phyloP scores from a whole-genome alignment of 331 rosid genomes.

The Quercus lobata region DNA sequence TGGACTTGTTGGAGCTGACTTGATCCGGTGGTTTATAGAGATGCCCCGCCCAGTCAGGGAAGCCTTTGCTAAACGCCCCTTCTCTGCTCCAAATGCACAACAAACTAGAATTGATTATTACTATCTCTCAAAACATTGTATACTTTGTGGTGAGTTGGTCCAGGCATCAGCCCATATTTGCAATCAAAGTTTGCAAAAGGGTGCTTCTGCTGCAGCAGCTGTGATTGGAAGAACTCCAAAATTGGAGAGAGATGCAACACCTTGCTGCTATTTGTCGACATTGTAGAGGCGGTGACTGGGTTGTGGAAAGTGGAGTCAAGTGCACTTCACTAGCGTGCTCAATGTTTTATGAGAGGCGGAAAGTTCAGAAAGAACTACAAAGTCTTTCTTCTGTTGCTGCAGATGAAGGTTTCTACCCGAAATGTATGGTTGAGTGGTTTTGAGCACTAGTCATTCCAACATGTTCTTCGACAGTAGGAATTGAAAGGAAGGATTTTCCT shows the following conservation, averaged over 20 bases:
- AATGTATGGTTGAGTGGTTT: constrained; percentile 78
- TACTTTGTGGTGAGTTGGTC: constrained; percentile 76
- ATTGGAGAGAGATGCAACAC: constrained; percentile 84
- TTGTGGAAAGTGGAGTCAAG: constrained; percentile 60
- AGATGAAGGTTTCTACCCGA: constrained; percentile 60
- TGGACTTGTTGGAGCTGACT: constrained; percentile 83
- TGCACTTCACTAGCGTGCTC: constrained; percentile 82
- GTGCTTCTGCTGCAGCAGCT: constrained; percentile 57
- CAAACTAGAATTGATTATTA: constrained; percentile 84
- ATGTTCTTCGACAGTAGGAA: neutral
- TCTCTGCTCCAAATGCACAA: constrained; percentile 39
- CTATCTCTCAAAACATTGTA: constrained; percentile 83
- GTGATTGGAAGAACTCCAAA: constrained; percentile 68
- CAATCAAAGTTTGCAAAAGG: constrained; percentile 53
- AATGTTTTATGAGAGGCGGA: constrained; percentile 76
- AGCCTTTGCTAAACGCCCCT: constrained; percentile 47
- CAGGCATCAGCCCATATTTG: constrained; percentile 67
- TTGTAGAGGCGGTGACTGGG: constrained; percentile 81
- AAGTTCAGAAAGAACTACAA: constrained; percentile 78
- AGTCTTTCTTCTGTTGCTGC: constrained; percentile 71
- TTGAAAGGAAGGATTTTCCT: neutral
- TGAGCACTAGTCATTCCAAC: constrained; percentile 9
- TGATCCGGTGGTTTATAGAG: constrained; percentile 76
- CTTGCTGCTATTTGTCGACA: constrained; percentile 82
- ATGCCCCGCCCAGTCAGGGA: constrained; percentile 83